phyloP scores from a whole-genome alignment of 2,329 filamentous ascomycete species.

The Verticillium dahliae region DNA sequence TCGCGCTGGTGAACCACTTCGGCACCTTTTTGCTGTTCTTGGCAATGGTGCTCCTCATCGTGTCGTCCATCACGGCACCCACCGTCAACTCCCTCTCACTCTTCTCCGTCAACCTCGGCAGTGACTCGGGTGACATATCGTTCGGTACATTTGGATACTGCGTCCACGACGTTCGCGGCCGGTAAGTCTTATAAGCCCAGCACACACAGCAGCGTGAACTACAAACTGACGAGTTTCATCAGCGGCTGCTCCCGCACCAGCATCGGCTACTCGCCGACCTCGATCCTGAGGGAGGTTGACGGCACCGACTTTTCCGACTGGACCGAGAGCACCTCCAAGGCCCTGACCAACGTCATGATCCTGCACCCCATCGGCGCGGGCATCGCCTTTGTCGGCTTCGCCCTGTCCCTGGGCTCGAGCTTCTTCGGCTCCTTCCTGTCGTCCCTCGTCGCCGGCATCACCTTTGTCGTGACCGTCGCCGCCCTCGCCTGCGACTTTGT shows the following conservation, averaged over 20 bases:
- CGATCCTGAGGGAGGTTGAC: slow-evolving; percentile 32
- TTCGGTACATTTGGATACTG: slow-evolving; percentile 60
- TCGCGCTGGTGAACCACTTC: slow-evolving; percentile 47
- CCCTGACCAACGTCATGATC: slow-evolving; percentile 52
- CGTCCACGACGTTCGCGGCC: slow-evolving; percentile 16
- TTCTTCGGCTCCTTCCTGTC: slow-evolving; percentile 45
- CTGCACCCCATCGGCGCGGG: slow-evolving; percentile 55
- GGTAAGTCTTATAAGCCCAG: slow-evolving; percentile 12
- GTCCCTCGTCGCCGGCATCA: slow-evolving; percentile 38
- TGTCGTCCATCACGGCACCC: slow-evolving; percentile 53
- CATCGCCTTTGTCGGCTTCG: slow-evolving; percentile 52
- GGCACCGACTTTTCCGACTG: slow-evolving; percentile 32
- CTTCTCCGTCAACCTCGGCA: slow-evolving; percentile 42
- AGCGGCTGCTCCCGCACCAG: slow-evolving; percentile 34
- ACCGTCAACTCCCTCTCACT: slow-evolving; percentile 49
- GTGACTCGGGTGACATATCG: slow-evolving; percentile 30
- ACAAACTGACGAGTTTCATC: neutral
- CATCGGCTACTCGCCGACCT: slow-evolving; percentile 51
- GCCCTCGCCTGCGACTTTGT: slow-evolving; percentile 52
- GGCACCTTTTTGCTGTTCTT: slow-evolving; percentile 52
- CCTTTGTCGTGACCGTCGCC: slow-evolving; percentile 41
- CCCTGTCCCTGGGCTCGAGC: slow-evolving; percentile 45
- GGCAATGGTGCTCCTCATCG: slow-evolving; percentile 47
- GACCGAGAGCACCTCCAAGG: slow-evolving; percentile 35
- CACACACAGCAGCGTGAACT: neutral